Evolutionary conservation across 768 basidiomycete species (phyloP).

Genomic region (Mycena latifolia): DNA sequence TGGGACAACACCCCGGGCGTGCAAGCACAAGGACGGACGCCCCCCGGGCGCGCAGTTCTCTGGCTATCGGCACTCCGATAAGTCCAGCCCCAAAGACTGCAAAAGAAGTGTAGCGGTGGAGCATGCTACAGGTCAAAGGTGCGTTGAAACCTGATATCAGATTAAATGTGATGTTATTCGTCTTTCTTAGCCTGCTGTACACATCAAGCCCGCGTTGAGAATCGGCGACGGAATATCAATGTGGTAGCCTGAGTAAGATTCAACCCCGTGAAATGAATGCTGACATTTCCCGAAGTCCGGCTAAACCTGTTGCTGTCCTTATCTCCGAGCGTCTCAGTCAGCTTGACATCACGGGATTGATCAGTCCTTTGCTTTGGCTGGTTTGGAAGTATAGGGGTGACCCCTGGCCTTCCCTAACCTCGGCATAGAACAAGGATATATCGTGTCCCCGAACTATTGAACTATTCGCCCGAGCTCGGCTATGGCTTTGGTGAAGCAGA

Average conservation of each 20-base stretch:
- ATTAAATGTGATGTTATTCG: slow-evolving; percentile 3
- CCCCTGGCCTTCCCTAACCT: no score
- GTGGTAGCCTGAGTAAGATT: slow-evolving; percentile 15
- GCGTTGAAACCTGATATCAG: not conserved
- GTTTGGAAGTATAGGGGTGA: no score
- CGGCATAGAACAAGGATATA: no score
- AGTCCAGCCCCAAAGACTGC: slow-evolving; percentile 51
- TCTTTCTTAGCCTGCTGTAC: not conserved
- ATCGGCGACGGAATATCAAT: not conserved
- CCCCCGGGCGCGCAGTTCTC: slow-evolving; percentile 33
- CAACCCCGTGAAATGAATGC: slow-evolving; percentile 7
- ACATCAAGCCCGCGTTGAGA: not conserved
- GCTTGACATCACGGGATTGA: slow-evolving; percentile 19
- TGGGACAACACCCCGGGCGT: slow-evolving; percentile 24
- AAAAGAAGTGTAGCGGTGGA: slow-evolving; percentile 45
- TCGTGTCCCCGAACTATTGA: no score
- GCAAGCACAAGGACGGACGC: slow-evolving; percentile 31
- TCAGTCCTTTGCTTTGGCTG: not conserved
- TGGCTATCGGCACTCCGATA: slow-evolving; percentile 48
- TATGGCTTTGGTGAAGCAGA: no score
- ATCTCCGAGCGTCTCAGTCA: slow-evolving; percentile 31
- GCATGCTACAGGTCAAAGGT: slow-evolving; percentile 13
- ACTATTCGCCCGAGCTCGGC: no score
- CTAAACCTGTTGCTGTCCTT: no score
- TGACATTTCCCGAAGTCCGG: slow-evolving; percentile 29